A percentile compares a stretch with the other conserved stretches of the same genome.
These are phyloP conservation scores for Ceratocystis variospora DNA, from an alignment of 2,329 filamentous ascomycete species.

Conservation along the genomic window DNA sequence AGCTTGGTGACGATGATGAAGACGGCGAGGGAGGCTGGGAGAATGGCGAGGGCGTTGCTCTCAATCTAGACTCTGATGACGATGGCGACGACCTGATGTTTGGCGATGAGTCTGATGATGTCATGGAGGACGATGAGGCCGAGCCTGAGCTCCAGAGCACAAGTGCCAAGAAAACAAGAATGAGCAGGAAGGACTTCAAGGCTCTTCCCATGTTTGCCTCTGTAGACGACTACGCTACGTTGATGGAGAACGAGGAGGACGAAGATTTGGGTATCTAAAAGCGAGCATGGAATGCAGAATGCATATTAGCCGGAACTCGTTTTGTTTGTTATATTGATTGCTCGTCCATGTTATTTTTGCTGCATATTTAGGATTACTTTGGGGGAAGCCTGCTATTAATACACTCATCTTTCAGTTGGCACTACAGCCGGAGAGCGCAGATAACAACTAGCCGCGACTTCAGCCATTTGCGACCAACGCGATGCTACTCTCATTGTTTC, in stretches of 20 bases:
- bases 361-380: conserved; percentile 3
- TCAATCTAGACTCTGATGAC: conserved; percentile 18
- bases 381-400: conserved; percentile 1
- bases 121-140: conserved; percentile 52
- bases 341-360: background rate
- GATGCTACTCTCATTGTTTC: too few relatives aligned
- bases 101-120: conserved; percentile 33
- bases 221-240: conserved; percentile 79
- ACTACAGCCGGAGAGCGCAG: background rate
- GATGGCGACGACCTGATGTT: conserved; percentile 27
- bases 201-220: conserved; percentile 85
- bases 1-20: conserved; percentile 32
- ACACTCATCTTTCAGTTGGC: conserved; percentile 9
- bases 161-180: conserved; percentile 31
- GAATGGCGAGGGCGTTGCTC: conserved; percentile 23
- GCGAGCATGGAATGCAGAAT: background rate
- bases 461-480: too few relatives aligned
- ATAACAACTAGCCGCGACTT: too few relatives aligned
- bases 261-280: conserved; percentile 22
- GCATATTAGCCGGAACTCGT: background rate
- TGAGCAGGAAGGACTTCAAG: conserved; percentile 74
- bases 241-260: conserved; percentile 61
- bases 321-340: conserved; percentile 7
- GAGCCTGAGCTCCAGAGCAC: conserved; percentile 26
- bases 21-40: conserved; percentile 36